Percentiles rank a stretch among this genome's conserved stretches.
These are phyloP conservation scores for Metschnikowia hibisci DNA, from an alignment of 805 yeast species.

Conservation along the genomic window DNA sequence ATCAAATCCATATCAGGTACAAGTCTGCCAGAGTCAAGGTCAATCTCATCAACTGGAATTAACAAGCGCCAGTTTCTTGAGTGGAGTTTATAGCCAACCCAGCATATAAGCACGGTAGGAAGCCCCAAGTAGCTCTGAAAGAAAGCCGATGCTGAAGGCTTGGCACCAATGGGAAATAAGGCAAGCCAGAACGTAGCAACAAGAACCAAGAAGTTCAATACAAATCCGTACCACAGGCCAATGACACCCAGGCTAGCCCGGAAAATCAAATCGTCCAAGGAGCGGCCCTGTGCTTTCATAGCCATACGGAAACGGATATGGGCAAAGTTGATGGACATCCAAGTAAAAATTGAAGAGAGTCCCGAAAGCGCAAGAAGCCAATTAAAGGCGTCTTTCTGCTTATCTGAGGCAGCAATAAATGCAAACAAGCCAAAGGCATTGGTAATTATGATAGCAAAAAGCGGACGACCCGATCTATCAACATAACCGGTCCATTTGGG, in stretches of 20 bases:
- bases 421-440: slow-evolving; percentile 36
- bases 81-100: slow-evolving; percentile 24
- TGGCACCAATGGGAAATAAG: slow-evolving; percentile 24
- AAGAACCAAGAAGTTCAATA: slow-evolving; percentile 22
- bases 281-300: slow-evolving; percentile 39
- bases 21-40: slow-evolving; percentile 25
- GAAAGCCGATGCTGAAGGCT: slow-evolving; percentile 21
- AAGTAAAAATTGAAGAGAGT: slow-evolving; percentile 40
- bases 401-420: slow-evolving; percentile 39
- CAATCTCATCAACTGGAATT: slow-evolving; percentile 21
- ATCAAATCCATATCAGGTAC: slow-evolving; percentile 22
- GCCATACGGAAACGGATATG: slow-evolving; percentile 40
- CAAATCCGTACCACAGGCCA: slow-evolving; percentile 25
- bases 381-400: slow-evolving; percentile 34
- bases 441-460: slow-evolving; percentile 31
- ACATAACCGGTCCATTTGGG: slow-evolving; percentile 34
- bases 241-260: slow-evolving; percentile 43
- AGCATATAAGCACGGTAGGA: slow-evolving; percentile 21
- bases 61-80: slow-evolving; percentile 19
- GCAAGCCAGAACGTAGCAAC: slow-evolving; percentile 28
- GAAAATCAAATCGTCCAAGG: slow-evolving; percentile 50
- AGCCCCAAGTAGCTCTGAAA: slow-evolving; percentile 27
- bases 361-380: slow-evolving; percentile 44
- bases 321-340: slow-evolving; percentile 40
- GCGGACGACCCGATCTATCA: slow-evolving; percentile 39